Percentiles rank a stretch among this genome's conserved stretches.
Conservation (phyloP, 176 grass and related monocot species). For the Musa acuminata region DNA sequence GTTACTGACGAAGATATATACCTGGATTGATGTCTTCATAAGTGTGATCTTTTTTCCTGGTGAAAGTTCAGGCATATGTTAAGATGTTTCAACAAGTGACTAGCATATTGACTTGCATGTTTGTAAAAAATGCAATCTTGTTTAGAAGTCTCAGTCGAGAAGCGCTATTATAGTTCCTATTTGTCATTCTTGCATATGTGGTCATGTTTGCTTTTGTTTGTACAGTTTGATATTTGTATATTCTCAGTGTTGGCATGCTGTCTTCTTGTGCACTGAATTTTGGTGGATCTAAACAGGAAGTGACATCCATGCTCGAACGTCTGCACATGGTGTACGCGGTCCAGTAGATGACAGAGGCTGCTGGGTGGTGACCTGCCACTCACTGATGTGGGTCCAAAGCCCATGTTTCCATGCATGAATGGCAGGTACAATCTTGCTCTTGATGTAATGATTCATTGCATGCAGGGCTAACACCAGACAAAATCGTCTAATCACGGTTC, state of each 20-base stretch:
- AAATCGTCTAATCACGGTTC: not conserved
- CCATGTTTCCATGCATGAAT: too few relatives aligned
- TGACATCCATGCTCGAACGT: not conserved
- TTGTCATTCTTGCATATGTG: too few relatives aligned
- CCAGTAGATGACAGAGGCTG: too few relatives aligned
- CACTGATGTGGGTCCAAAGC: too few relatives aligned
- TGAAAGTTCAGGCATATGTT: not conserved
- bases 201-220: too few relatives aligned
- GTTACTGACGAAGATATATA: not conserved
- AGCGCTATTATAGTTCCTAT: too few relatives aligned
- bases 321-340: not conserved
- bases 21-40: not conserved
- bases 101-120: not conserved
- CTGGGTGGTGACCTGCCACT: too few relatives aligned
- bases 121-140: not conserved
- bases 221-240: too few relatives aligned
- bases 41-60: not conserved
- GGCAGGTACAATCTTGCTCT: not conserved
- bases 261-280: not conserved
- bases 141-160: too few relatives aligned
- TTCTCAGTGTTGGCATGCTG: not conserved
- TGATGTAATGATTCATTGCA: not conserved
- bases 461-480: conserved; percentile 4
- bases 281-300: not conserved
- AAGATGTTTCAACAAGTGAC: not conserved